These are phyloP conservation scores for Omphalotus olearius DNA, from an alignment of 1,284 basidiomycete species.

Conservation along the genomic window DNA sequence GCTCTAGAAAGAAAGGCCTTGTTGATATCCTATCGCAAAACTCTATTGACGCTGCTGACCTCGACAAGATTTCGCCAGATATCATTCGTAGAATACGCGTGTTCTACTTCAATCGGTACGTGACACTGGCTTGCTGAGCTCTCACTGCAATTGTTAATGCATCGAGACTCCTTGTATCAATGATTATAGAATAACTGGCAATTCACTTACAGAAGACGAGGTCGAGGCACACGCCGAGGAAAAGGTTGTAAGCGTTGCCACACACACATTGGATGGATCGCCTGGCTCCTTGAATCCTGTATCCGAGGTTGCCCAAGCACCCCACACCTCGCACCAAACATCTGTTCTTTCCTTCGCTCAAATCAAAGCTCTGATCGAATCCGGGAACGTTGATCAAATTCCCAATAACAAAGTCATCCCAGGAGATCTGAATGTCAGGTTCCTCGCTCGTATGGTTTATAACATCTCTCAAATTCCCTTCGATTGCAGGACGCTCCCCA, in stretches of 20 bases:
- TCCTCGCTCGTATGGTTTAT: conserved; percentile 2
- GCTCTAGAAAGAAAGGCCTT: conserved; percentile 56
- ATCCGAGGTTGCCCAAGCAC: neutral
- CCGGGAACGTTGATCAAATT: conserved; percentile 65
- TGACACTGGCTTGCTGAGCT: conserved; percentile 8
- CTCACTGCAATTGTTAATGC: neutral
- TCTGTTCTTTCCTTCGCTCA: conserved; percentile 58
- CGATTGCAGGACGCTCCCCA: conserved; percentile 42
- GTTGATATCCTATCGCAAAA: conserved; percentile 46
- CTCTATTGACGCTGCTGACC: conserved; percentile 31
- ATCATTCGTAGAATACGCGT: conserved; percentile 50
- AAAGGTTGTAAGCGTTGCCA: neutral
- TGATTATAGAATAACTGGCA: conserved; percentile 36
- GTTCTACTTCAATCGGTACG: conserved; percentile 72
- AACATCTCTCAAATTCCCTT: conserved; percentile 6
- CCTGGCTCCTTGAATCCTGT: neutral
- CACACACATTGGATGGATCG: neutral
- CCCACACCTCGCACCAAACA: conserved; percentile 18
- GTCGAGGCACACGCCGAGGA: conserved; percentile 29
- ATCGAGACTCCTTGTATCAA: neutral
- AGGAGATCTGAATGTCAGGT: conserved; percentile 53
- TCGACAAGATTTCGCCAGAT: conserved; percentile 35
- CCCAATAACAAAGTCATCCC: conserved; percentile 74
- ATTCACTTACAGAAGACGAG: conserved; percentile 35
- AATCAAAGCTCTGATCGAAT: conserved; percentile 63